Base-by-base conservation (phyloP, 352 stramenopile species). In the Saprolegnia parasitica region DNA sequence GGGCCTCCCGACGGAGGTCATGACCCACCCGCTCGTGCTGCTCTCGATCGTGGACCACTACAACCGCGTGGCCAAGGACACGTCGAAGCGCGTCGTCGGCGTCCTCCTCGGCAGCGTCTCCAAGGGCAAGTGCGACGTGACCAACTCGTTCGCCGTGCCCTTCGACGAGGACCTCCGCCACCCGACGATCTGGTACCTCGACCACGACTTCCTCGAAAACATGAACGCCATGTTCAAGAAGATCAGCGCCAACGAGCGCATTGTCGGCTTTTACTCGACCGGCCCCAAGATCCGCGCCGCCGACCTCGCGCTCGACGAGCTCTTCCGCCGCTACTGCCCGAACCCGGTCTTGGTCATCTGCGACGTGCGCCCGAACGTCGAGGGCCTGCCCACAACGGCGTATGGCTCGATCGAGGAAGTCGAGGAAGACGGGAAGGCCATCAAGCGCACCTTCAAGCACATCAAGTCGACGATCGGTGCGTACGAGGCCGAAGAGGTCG, bases 1-100 rank as follows among this genome's bases (percentile, higher is more conserved):
- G 52, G 63, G 54, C 20, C 78, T 96, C 20, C 87, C 87, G 16
- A 86, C 93, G 67, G 88, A 97, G 76, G 96, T 99, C 18, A 96
- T 98, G 71, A 97, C 98, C 52, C 97, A 99, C 79, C 97, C 97
- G 39, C 84, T 99, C n/a, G 97, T 99, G 60, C 84, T 99, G 24
- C 84, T 99, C 57, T 98, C 90, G 72, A 98, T 98, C 57, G 96
- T 98, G 56, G 97, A 99, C 84, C 97, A 99, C 79, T 99, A 99
- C 85, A 99, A 99, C 77, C 92, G 97, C 72, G 96, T 99, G 45
- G 97, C 96, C 8, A 96, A 96, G 61, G 97, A 99, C 76, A 99
- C 97, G 45, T 96, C 92, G 74, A 99, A 99, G 80, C 90, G 97
- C 56, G 97, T 98, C n/a, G 96, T 99, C 8, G 97, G 97, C 60